Conservation (phyloP, 2,329 filamentous ascomycete genomes). For the Ceratocystis papillata region DNA sequence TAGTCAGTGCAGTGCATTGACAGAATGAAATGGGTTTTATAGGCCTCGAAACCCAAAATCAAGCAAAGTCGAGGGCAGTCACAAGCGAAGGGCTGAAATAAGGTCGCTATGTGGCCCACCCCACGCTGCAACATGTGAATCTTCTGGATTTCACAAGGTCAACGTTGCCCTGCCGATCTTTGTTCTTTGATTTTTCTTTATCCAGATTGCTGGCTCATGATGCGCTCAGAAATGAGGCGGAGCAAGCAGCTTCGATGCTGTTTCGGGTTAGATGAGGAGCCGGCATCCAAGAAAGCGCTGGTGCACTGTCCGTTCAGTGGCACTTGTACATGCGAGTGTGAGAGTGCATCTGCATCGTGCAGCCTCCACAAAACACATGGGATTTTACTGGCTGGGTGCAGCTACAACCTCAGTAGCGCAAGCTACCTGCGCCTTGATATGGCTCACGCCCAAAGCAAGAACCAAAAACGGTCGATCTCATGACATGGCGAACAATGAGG, state of each 20-base stretch:
- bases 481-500: slow-evolving; percentile 2
- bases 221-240: slow-evolving; percentile 3
- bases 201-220: slow-evolving; percentile 12
- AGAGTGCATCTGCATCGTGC: neutral
- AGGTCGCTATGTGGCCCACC: neutral
- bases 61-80: neutral
- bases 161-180: slow-evolving; percentile 8
- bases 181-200: neutral
- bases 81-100: neutral
- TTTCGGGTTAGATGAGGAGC: slow-evolving; percentile 9
- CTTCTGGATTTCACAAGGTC: neutral
- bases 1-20: neutral
- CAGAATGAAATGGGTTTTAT: neutral
- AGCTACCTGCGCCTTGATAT: too few species aligned
- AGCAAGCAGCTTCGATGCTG: neutral
- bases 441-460: neutral
- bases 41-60: neutral
- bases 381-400: neutral
- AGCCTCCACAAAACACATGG: neutral
- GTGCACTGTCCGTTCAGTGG: neutral
- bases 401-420: too few species aligned
- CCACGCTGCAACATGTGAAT: neutral
- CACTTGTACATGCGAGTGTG: neutral
- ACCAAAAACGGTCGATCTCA: neutral
- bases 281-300: slow-evolving; percentile 1